phyloP scores from a whole-genome alignment of 2,329 filamentous ascomycete species.

The Pyricularia pennisetigena region DNA sequence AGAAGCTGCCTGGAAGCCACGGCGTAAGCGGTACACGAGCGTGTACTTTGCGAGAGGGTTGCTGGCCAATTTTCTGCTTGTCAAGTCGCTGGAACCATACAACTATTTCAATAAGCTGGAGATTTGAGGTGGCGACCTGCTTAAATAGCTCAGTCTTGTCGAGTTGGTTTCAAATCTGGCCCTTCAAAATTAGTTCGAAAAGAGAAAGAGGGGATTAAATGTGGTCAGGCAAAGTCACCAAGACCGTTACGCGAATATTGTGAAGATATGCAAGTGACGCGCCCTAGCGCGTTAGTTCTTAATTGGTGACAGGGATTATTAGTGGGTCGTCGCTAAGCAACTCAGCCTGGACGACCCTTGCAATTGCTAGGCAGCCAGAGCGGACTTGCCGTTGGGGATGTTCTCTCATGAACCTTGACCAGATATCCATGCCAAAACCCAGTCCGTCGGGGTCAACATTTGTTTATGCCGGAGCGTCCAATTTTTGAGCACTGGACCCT shows the following conservation, averaged over 20 bases:
- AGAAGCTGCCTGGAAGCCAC: slow-evolving; percentile 12
- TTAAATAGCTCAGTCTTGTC: neutral
- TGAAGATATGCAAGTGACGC: neutral
- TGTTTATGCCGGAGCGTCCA: neutral
- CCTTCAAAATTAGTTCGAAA: neutral
- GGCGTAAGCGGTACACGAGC: neutral
- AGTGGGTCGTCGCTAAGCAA: neutral
- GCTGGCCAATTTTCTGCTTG: neutral
- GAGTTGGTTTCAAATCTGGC: neutral
- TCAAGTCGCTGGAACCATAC: neutral
- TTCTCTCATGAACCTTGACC: neutral
- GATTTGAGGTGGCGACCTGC: neutral
- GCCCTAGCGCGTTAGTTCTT: neutral
- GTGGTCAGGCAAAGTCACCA: neutral
- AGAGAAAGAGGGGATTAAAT: neutral
- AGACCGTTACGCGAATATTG: neutral
- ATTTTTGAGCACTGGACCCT: neutral
- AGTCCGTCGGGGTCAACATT: neutral
- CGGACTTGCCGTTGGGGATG: no score
- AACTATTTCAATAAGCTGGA: neutral
- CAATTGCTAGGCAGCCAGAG: neutral
- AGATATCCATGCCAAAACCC: neutral
- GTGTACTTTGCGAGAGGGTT: neutral
- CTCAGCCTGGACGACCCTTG: neutral
- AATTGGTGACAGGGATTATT: neutral